These are phyloP conservation scores for Diospyros lotus DNA, from an alignment of 148 eudicot species.

Conservation along the genomic window DNA sequence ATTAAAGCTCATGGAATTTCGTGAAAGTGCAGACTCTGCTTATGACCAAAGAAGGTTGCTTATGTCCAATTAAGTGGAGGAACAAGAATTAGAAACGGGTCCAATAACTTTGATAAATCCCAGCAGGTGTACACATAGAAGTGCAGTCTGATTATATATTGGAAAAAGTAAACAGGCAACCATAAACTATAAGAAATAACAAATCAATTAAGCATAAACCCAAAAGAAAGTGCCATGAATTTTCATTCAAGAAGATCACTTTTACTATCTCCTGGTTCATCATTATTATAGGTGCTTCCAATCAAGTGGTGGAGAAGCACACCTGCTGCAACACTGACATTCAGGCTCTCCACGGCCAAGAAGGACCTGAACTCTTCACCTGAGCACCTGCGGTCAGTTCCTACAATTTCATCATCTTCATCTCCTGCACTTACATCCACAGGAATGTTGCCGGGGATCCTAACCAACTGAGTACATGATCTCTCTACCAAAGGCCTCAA, in stretches of 20 bases:
- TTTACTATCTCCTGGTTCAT: conserved; percentile 1
- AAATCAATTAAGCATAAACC: neutral
- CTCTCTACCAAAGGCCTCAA: conserved; percentile 95
- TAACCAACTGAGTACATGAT: conserved; percentile 70
- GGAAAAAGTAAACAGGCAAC: neutral
- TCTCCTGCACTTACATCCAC: conserved; percentile 35
- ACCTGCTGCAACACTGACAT: conserved; percentile 99
- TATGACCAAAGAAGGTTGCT: neutral
- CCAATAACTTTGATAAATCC: neutral
- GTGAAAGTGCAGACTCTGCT: neutral
- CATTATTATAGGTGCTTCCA: conserved; percentile 39
- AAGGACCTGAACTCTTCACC: conserved; percentile 66
- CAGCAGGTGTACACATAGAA: neutral
- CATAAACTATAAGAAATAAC: neutral
- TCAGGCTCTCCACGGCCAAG: conserved; percentile 95
- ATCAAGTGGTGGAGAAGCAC: conserved; percentile 90
- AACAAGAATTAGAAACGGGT: neutral
- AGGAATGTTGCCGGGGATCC: conserved; percentile 69
- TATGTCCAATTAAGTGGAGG: neutral
- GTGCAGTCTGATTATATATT: neutral
- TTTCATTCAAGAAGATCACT: conserved; percentile 18
- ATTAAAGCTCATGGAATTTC: neutral
- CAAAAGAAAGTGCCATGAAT: neutral
- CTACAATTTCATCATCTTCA: conserved; percentile 35
- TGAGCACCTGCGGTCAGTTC: conserved; percentile 17